Evolutionary conservation across 2,329 filamentous ascomycete species (phyloP), one percentile per base, ranked within the genome.

Genomic region (Daldinia eschscholtzii): DNA sequence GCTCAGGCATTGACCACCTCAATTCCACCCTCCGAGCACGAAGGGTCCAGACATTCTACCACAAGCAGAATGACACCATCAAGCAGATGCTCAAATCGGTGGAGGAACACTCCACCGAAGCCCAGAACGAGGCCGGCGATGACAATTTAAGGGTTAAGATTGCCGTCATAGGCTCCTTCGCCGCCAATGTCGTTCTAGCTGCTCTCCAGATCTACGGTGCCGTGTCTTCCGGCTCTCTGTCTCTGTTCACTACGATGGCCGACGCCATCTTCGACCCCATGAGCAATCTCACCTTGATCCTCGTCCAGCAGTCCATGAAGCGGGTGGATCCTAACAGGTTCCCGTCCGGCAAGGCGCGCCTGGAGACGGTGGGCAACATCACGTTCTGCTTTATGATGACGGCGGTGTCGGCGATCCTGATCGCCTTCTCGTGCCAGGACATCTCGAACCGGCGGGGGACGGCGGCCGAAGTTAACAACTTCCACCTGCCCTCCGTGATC

Each of bases 321-420:
- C 90, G 89, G 60, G 95, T 98, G 42, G 94, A 99, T 75, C 88
- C 92, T 1, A 88, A 90, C 58, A 91, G 92, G 53, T 99, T 97
- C 78, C 95, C 95, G 0, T 94, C 92, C 0, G 95, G 95, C 71
- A 98, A 97, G 80, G 94, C 94, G 4, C 91, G 96, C 33, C 92
- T 99, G 70, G 95, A 98, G 81, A 98, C 94, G 0, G 93, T 94
- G 0, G 96, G 96, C 59, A 99, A 98, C 77, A 98, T 98, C 72
- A 89, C 92, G 67, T 99, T 99, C 81, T 97, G 94, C 81, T 97
- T 97, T 80, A 85, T 99, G 74, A 98, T 99, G 96, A 94, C 91
- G 20, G 85, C 93, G 9, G 95, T 98, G 6, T 97, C 94, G 0
- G 85, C 97, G 72, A 93, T 98, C 76, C 89, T 99, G 63, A 96